phyloP scores from a whole-genome alignment of 441 rosid genomes.

The Arabidopsis lyrata region DNA sequence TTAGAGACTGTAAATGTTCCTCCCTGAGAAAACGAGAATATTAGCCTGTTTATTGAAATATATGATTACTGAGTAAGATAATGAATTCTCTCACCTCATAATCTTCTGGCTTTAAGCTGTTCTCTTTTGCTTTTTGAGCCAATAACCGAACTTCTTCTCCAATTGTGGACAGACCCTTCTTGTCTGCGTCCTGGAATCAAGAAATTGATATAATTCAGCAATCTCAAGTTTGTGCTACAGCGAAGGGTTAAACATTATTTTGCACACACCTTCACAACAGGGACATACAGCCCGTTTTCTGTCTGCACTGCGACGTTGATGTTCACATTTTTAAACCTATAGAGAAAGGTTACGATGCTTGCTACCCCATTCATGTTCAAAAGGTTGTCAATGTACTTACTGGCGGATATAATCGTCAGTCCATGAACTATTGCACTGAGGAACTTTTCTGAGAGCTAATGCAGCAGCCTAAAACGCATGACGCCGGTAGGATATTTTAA shows the following conservation, averaged over 20 bases:
- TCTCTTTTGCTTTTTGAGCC: constrained; percentile 88
- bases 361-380: constrained; percentile 11
- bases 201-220: constrained; percentile 1
- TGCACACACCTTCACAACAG: constrained; percentile 74
- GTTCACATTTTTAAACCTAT: constrained; percentile 79
- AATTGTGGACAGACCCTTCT: constrained; percentile 83
- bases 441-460: constrained; percentile 87
- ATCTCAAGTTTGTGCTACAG: neutral
- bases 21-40: constrained; percentile 57
- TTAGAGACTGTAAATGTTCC: constrained; percentile 97
- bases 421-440: constrained; percentile 99
- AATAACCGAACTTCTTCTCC: constrained; percentile 72
- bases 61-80: neutral
- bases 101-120: constrained; percentile 88
- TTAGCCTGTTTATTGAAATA: constrained; percentile 8
- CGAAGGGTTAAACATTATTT: constrained; percentile 3
- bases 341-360: constrained; percentile 24
- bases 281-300: constrained; percentile 86
- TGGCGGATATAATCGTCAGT: constrained; percentile 89
- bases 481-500: neutral
- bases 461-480: constrained; percentile 86
- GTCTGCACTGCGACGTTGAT: constrained; percentile 92
- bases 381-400: constrained; percentile 55
- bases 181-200: constrained; percentile 79
- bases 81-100: constrained; percentile 61